phyloP scores from a whole-genome alignment of 805 yeast genomes.

The Maudiozyma serrabonitensis region DNA sequence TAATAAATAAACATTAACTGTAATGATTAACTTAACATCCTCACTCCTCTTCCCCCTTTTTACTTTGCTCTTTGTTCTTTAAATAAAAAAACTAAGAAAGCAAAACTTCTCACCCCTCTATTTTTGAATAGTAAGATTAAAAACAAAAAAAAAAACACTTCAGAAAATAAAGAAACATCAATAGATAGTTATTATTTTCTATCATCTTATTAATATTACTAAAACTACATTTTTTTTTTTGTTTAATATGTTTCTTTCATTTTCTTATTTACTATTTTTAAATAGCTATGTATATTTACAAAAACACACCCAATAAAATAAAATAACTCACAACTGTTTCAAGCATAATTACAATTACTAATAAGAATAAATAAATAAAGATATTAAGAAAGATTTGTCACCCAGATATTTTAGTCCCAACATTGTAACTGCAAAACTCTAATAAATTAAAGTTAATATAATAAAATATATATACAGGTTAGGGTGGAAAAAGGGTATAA shows the following conservation, averaged over 20 bases:
- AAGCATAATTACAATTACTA: background rate
- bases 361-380: background rate
- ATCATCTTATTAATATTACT: no score
- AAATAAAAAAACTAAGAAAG: background rate
- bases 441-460: background rate
- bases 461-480: constrained; percentile 14
- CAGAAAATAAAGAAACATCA: no score
- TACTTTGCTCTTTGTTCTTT: background rate
- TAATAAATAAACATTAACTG: background rate
- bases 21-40: background rate
- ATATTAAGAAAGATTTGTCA: constrained; percentile 3
- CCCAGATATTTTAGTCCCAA: constrained; percentile 30
- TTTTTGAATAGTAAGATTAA: no score
- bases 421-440: constrained; percentile 12
- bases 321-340: background rate
- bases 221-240: no score
- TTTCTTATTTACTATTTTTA: background rate
- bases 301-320: background rate
- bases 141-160: no score
- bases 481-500: constrained; percentile 31
- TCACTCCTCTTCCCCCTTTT: no score
- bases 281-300: background rate
- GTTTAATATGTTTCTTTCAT: background rate
- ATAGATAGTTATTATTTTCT: no score
- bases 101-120: no score